Conservation (phyloP, 257 asterid genomes). For the Mentha longifolia region DNA sequence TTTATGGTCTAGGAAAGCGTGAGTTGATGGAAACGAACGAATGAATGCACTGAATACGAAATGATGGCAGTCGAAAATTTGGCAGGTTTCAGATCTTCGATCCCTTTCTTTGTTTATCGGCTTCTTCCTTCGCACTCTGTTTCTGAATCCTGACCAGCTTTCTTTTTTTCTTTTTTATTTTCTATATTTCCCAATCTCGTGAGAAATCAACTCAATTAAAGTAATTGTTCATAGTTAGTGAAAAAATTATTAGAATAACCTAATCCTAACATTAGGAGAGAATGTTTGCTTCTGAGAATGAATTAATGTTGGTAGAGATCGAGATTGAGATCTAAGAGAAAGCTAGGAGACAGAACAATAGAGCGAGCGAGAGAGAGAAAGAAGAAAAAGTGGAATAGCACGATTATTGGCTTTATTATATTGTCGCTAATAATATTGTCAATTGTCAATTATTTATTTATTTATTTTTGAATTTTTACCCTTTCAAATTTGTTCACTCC, state of each 20-base stretch:
- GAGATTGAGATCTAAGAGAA: conserved; percentile 27
- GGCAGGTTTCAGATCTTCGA: conserved; percentile 52
- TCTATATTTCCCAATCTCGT: conserved; percentile 18
- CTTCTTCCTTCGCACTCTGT: conserved; percentile 40
- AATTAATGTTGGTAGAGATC: conserved; percentile 28
- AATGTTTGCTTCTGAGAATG: conserved; percentile 21
- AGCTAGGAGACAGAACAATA: not conserved
- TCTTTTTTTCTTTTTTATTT: conserved; percentile 23
- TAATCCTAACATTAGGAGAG: conserved; percentile 6
- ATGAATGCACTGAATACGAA: conserved; percentile 63
- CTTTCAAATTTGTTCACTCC: not conserved
- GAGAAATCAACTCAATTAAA: conserved; percentile 1
- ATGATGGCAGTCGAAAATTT: conserved; percentile 41
- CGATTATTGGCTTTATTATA: conserved; percentile 44
- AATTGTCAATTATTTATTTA: not conserved
- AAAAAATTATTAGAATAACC: not conserved
- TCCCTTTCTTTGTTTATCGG: conserved; percentile 46
- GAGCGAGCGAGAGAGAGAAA: not conserved
- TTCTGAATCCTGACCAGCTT: conserved; percentile 48
- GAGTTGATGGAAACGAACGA: conserved; percentile 39
- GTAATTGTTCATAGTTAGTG: not conserved
- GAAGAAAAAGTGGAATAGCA: conserved; percentile 38
- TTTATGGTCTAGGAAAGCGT: conserved; percentile 51
- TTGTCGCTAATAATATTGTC: not conserved
- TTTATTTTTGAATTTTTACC: not conserved